Evolutionary conservation across 495 filamentous ascomycete genomes (phyloP).

Genomic region (Podospora pseudocomata): DNA sequence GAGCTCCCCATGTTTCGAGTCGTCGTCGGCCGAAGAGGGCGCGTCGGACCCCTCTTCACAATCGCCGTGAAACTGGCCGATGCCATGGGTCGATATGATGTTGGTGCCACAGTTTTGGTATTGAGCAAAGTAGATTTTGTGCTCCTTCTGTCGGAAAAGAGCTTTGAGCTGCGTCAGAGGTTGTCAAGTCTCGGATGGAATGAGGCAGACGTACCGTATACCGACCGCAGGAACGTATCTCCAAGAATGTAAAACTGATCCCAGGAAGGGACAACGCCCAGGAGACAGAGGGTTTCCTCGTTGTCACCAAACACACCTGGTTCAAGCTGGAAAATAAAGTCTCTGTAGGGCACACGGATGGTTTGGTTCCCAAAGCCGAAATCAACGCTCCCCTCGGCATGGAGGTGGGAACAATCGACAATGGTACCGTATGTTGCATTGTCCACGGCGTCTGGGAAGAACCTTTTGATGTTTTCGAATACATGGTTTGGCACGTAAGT

Average conservation of each 20-base stretch:
- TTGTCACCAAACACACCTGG: conserved; percentile 25
- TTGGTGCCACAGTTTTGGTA: conserved; percentile 23
- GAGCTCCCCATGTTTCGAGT: not conserved
- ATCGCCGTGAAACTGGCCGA: conserved; percentile 14
- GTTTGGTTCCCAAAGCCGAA: conserved; percentile 59
- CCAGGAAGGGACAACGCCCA: conserved; percentile 39
- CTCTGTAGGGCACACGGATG: conserved; percentile 64
- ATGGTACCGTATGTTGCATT: conserved; percentile 45
- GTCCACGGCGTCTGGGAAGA: conserved; percentile 51
- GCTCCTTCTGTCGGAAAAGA: conserved; percentile 25
- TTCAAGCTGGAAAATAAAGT: conserved; percentile 61
- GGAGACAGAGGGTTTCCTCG: conserved; percentile 38
- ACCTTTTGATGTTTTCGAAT: conserved; percentile 52
- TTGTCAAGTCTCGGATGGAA: not conserved
- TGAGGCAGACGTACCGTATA: conserved; percentile 51
- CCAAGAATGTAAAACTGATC: conserved; percentile 47
- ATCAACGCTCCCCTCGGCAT: conserved; percentile 50
- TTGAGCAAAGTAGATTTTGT: conserved; percentile 26
- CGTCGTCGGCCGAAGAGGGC: not conserved
- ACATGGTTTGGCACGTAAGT: conserved; percentile 71
- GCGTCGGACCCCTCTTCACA: conserved; percentile 11
- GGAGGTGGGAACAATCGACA: conserved; percentile 52
- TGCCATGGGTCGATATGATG: conserved; percentile 21
- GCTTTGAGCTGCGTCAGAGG: conserved; percentile 10
- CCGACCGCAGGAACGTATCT: conserved; percentile 83